phyloP scores from a whole-genome alignment of 2,329 filamentous ascomycete genomes.

The Monosporascus sp. region DNA sequence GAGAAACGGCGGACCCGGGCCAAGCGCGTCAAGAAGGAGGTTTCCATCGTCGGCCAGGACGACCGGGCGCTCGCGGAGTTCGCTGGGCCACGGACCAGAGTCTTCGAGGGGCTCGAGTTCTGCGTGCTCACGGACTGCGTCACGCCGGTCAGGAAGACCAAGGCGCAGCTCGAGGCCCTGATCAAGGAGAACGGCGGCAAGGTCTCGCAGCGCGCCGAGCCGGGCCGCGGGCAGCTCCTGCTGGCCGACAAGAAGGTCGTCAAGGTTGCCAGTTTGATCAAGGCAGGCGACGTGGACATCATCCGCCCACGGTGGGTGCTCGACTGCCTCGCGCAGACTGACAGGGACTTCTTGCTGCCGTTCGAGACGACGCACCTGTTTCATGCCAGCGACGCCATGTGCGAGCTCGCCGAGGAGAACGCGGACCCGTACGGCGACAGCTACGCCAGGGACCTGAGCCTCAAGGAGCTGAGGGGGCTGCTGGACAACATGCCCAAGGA shows the following conservation, averaged over 20 bases:
- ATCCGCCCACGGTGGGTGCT: slow-evolving; percentile 76
- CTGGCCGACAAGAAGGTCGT: slow-evolving; percentile 76
- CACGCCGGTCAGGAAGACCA: slow-evolving; percentile 66
- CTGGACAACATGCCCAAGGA: slow-evolving; percentile 47
- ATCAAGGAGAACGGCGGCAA: slow-evolving; percentile 79
- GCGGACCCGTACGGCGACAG: slow-evolving; percentile 79
- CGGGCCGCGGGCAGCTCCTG: slow-evolving; percentile 58
- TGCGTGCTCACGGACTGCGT: slow-evolving; percentile 75
- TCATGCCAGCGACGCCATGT: slow-evolving; percentile 54
- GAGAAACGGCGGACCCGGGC: slow-evolving; percentile 56
- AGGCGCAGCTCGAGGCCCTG: slow-evolving; percentile 71
- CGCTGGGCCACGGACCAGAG: slow-evolving; percentile 49
- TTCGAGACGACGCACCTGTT: slow-evolving; percentile 64
- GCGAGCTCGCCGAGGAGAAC: slow-evolving; percentile 50
- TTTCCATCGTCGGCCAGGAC: slow-evolving; percentile 67
- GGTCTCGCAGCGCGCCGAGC: slow-evolving; percentile 67
- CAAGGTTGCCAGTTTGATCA: slow-evolving; percentile 78
- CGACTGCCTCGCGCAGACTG: slow-evolving; percentile 65
- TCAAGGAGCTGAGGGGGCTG: slow-evolving; percentile 55
- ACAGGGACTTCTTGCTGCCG: slow-evolving; percentile 57
- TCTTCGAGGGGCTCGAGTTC: slow-evolving; percentile 75
- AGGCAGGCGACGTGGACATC: slow-evolving; percentile 64
- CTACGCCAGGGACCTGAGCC: slow-evolving; percentile 64
- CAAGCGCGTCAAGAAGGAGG: slow-evolving; percentile 63
- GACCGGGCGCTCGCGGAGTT: slow-evolving; percentile 37